Evolutionary conservation across 129 eudicot species (phyloP), one percentile per base, ranked within the genome.

Genomic region (Flaveria sonorensis): DNA sequence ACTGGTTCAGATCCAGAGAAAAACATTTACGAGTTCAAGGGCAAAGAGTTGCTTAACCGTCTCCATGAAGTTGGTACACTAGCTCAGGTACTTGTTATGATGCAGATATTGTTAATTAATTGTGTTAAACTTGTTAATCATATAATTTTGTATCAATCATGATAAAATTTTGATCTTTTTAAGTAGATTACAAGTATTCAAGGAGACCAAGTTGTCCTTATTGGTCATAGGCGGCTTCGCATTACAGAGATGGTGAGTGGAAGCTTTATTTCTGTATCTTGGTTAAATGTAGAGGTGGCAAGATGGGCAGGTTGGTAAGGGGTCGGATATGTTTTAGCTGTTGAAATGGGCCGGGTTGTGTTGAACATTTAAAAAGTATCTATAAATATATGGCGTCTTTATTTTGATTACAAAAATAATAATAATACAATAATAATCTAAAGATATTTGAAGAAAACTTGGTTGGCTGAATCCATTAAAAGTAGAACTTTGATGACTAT

Each of bases 31-130:
- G 96, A 91, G 32, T 92, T 89, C 26, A 94, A 91, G 81, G 98
- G 98, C 66, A 86, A 91, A 79, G 98, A 91, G 15, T 80, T 94
- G 71, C 79, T 91, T 52, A 82, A 87, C 20, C 97, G 98, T 67
- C 92, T 94, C 71, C 97, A 94, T 80, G 96, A 91, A 81, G 97
- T 94, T 84, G 98, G 98, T 53, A 89, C 96, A 63, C 82, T 94
- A 55, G 98, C 96, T 23, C 98, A 93, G 98, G 98, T 94, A 84
- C 16, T 73, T 73, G 61, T 69, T 57, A 57, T 15, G 45, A 4
- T 53, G 43, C 20, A 39, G 14, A 13, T 50, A 24, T 30, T 60
- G 46, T 60, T 71, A 21, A 23, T 11, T 6, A 24, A 24, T 51
- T 1, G 13, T 40, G 46, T 65, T 79, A 32, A 46, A 36, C 43